phyloP scores from a whole-genome alignment of 169 alveolate species.

The Cryptosporidium meleagridis region DNA sequence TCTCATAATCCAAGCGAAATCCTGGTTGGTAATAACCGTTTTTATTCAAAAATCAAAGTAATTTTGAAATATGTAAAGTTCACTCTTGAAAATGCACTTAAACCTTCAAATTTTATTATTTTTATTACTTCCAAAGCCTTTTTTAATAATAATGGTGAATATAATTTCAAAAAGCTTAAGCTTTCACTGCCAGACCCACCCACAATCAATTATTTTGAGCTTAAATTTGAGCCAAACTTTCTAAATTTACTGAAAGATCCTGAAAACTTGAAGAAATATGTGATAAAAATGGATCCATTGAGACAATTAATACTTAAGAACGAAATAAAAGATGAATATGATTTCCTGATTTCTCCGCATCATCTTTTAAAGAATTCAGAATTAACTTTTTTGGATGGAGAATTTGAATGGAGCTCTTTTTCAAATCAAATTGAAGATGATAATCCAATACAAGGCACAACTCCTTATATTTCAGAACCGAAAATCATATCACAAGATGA shows the following conservation, averaged over 20 bases:
- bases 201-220: slow-evolving; percentile 1
- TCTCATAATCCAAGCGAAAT: slow-evolving; percentile 66
- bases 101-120: slow-evolving; percentile 31
- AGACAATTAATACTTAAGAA: neutral
- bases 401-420: slow-evolving; percentile 39
- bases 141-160: neutral
- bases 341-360: slow-evolving; percentile 16
- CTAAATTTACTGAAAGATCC: slow-evolving; percentile 22
- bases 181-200: neutral
- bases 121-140: slow-evolving; percentile 18
- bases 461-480: slow-evolving; percentile 63
- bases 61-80: slow-evolving; percentile 27
- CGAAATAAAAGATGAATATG: slow-evolving; percentile 22
- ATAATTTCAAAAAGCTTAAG: neutral
- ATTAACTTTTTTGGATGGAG: slow-evolving; percentile 54
- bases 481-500: slow-evolving; percentile 17
- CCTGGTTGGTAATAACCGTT: slow-evolving; percentile 62
- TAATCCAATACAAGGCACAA: slow-evolving; percentile 41
- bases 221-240: slow-evolving; percentile 30
- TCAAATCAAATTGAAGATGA: neutral
- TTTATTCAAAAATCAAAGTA: slow-evolving; percentile 14
- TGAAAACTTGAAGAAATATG: slow-evolving; percentile 15
- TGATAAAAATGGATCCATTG: slow-evolving; percentile 45
- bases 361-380: slow-evolving; percentile 40
- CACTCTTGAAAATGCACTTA: slow-evolving; percentile 48